Evolutionary conservation across 352 stramenopile species (phyloP).

Genomic region (Pythium volutum): DNA sequence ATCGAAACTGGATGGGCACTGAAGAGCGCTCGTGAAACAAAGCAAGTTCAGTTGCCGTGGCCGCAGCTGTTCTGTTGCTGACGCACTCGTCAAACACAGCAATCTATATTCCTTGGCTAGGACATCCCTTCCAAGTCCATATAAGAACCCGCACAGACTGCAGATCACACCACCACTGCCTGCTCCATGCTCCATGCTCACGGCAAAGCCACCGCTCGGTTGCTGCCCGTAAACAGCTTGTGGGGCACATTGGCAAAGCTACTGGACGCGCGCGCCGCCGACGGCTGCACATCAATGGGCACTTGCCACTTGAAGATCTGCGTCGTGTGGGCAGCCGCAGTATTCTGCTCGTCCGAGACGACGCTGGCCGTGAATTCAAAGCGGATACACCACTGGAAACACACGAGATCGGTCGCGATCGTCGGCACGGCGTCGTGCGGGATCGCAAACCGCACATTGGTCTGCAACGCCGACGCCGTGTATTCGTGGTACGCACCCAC

Average conservation of each 20-base stretch:
- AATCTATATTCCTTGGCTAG: too few relatives aligned
- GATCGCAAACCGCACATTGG: constrained; percentile 52
- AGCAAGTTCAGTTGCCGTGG: too few relatives aligned
- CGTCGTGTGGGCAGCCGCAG: background rate
- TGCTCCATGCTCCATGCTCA: background rate
- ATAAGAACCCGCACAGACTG: too few relatives aligned
- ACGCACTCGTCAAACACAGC: too few relatives aligned
- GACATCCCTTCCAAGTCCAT: too few relatives aligned
- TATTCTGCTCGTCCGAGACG: constrained; percentile 1
- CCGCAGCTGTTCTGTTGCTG: too few relatives aligned
- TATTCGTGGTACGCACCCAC: constrained; percentile 44
- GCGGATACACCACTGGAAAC: constrained; percentile 54
- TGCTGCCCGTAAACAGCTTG: constrained; percentile 50
- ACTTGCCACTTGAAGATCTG: constrained; percentile 61
- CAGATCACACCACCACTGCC: too few relatives aligned
- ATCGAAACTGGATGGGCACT: too few relatives aligned
- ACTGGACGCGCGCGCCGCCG: constrained; percentile 28
- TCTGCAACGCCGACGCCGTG: constrained; percentile 46
- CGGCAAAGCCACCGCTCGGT: constrained; percentile 22
- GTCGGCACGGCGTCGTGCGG: constrained; percentile 53
- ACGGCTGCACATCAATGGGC: constrained; percentile 42
- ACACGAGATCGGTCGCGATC: constrained; percentile 58
- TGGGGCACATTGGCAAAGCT: constrained; percentile 52
- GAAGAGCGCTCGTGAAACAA: too few relatives aligned
- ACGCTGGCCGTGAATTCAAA: constrained; percentile 56